Conservation (phyloP, 306 rosid species). For the Glycine soja region DNA sequence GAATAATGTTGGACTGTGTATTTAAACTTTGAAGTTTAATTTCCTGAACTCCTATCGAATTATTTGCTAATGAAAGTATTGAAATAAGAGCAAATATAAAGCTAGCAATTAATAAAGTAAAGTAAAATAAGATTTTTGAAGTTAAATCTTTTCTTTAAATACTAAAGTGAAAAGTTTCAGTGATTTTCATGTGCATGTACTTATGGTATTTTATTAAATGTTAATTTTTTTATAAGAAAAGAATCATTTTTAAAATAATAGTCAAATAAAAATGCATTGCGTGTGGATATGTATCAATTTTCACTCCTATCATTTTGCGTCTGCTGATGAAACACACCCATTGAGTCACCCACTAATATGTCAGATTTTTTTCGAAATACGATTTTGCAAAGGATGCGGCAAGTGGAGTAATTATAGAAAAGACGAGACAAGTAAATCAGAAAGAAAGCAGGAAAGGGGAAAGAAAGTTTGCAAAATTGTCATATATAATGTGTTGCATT, state of each 20-base stretch:
- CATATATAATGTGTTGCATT: conserved; percentile 40
- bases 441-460: conserved; percentile 48
- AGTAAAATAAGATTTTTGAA: not conserved
- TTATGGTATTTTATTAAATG: not conserved
- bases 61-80: not conserved
- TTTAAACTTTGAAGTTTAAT: not conserved
- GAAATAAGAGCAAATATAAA: not conserved
- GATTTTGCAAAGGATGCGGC: conserved; percentile 36
- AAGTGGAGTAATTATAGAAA: conserved; percentile 42
- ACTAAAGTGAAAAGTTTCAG: not conserved
- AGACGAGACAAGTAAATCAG: conserved; percentile 37
- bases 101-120: not conserved
- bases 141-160: not conserved
- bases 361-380: conserved; percentile 10
- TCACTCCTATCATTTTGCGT: conserved; percentile 21
- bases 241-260: not conserved
- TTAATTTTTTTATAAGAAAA: not conserved
- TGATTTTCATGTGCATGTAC: not conserved
- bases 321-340: conserved; percentile 17
- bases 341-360: conserved; percentile 18
- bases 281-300: not conserved
- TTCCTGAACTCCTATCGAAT: conserved; percentile 10
- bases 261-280: not conserved
- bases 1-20: conserved; percentile 3
- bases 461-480: conserved; percentile 50